Conservation (phyloP, 1,284 basidiomycete genomes). For the Hymenochaete sp. region DNA sequence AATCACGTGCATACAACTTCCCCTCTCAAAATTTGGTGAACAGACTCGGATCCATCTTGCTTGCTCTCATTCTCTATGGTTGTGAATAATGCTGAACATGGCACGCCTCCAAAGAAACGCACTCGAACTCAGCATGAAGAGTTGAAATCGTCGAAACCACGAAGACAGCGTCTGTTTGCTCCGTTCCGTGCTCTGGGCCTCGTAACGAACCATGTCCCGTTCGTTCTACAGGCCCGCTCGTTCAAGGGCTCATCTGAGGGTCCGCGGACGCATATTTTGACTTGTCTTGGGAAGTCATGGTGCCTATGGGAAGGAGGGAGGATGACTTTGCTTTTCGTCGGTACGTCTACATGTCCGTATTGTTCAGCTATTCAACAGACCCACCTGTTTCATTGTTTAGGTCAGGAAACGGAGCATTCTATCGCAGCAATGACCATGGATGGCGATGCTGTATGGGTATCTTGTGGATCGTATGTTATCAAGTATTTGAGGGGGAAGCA, state of each 20-base stretch:
- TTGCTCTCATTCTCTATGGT: no score
- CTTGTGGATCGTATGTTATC: constrained; percentile 62
- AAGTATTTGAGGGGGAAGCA: constrained; percentile 87
- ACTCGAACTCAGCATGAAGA: no score
- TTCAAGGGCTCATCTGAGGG: constrained; percentile 82
- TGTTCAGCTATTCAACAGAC: constrained; percentile 2
- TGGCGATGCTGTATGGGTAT: constrained; percentile 80
- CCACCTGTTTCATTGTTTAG: constrained; percentile 32
- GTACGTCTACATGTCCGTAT: constrained; percentile 39
- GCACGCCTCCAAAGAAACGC: constrained; percentile 22
- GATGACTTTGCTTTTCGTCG: constrained; percentile 90
- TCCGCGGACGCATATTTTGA: constrained; percentile 76
- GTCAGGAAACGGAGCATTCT: constrained; percentile 65
- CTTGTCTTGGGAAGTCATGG: constrained; percentile 88
- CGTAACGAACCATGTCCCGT: constrained; percentile 87
- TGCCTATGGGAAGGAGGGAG: constrained; percentile 94
- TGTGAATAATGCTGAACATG: constrained; percentile 4
- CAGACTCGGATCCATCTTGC: no score
- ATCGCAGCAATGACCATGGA: constrained; percentile 79
- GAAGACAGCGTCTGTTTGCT: constrained; percentile 61
- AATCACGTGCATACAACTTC: no score
- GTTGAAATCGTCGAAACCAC: no score
- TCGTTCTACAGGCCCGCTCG: constrained; percentile 80
- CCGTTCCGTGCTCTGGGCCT: constrained; percentile 94
- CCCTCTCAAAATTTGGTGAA: no score